Base-by-base conservation (phyloP, 2,329 filamentous ascomycete genomes). In the Clonostachys byssicola region DNA sequence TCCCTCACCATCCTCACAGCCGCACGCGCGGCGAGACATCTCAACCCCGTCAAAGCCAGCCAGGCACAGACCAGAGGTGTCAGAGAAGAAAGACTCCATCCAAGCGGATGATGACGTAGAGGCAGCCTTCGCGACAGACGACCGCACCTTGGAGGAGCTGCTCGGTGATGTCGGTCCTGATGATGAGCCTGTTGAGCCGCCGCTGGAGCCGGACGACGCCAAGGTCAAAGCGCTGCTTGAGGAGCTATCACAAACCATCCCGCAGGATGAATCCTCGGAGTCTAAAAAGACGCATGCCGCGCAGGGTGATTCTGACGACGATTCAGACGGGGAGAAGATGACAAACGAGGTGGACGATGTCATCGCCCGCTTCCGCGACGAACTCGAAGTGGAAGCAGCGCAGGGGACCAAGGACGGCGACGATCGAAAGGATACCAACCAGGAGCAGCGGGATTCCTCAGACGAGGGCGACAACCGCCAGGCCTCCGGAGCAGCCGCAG, bases 301-400 rank as follows among this genome's bases (percentile, higher is more conserved):
- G 8, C 45, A 5, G 46, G 42, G 55, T 0, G 54, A 53, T 3
- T 59, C 62, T 1, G 63, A 62, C 1, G 66, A 72, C 44, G 65
- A 78, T 53, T 80, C 77, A 0, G 76, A 80, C n/a, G 71, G 71
- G 1, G 75, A 79, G 34, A 55, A 55, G 3, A 79, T 78, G 73
- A 59, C 59, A 5, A 61, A 59, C 5, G 66, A 76, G 44, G 64
- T 73, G 5, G 64, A 74, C 38, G 59, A 69, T 14, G 61, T 78
- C 9, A 65, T 82, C 13, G 65, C 70, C 4, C 65, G 65, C 30
- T 68, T 73, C 43, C 58, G 68, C 12, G 76, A 79, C 46, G 75
- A 78, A 52, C 61, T 64, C 12, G 66, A 70, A 36, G 56, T 72
- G 2, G 63, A 68, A 23, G 52, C 52, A 23, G 34, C 55, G 20